Evolutionary conservation across 192 early-diverging fungal species (phyloP).

Genomic region (Umbelopsis ramanniana): DNA sequence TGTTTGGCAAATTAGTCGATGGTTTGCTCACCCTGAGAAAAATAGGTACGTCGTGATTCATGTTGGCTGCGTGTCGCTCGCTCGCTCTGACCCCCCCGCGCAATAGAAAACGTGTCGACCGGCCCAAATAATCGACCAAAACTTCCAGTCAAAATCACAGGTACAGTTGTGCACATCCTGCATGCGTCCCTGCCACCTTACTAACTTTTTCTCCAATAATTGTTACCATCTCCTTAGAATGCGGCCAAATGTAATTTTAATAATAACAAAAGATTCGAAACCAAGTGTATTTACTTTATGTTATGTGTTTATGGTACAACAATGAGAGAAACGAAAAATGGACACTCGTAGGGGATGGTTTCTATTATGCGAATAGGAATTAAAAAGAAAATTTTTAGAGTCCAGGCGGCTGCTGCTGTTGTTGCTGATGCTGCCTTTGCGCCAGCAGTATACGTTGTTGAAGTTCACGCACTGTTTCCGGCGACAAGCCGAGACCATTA

Average conservation of each 20-base stretch:
- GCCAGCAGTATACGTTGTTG: conserved; percentile 28
- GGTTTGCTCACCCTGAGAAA: conserved; percentile 88
- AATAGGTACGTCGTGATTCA: conserved; percentile 69
- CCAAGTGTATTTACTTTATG: conserved; percentile 4
- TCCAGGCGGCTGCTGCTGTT: conserved; percentile 36
- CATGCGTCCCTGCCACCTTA: neutral
- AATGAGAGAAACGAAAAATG: neutral
- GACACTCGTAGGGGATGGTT: too few species aligned
- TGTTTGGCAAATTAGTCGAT: conserved; percentile 86
- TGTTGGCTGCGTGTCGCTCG: too few species aligned
- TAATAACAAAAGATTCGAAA: neutral
- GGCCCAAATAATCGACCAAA: conserved; percentile 87
- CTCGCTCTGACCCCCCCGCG: neutral
- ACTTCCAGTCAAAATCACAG: conserved; percentile 80
- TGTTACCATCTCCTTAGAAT: conserved; percentile 29
- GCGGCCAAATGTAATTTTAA: conserved; percentile 44
- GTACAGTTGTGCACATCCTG: conserved; percentile 11
- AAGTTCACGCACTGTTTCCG: conserved; percentile 25
- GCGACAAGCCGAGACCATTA: conserved; percentile 1
- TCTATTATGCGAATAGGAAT: too few species aligned
- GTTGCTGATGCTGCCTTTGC: conserved; percentile 24
- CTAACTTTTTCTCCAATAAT: neutral
- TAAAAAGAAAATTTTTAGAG: conserved; percentile 24
- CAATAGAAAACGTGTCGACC: conserved; percentile 83
- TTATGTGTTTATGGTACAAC: neutral